A percentile compares a stretch with the other conserved stretches of the same genome.
Conservation (phyloP, 768 basidiomycete genomes). For the Suillus subaureus region DNA sequence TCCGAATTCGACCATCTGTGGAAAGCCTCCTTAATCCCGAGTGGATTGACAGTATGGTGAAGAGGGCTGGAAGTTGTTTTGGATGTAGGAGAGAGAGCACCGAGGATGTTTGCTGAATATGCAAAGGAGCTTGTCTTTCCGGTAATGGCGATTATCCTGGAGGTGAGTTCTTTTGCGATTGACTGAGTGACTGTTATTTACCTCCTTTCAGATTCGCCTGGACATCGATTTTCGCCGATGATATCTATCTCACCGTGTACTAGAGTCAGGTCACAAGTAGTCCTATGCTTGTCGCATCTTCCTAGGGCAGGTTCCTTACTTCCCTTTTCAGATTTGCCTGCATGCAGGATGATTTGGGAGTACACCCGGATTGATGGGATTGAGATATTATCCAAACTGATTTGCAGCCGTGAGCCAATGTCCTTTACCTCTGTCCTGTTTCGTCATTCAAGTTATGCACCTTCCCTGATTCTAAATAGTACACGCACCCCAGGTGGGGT, state of each 20-base stretch:
- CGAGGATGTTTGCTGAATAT: constrained; percentile 32
- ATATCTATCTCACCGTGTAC: background rate
- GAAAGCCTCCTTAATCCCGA: constrained; percentile 32
- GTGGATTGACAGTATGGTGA: constrained; percentile 34
- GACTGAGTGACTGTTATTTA: background rate
- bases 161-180: constrained; percentile 22
- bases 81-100: constrained; percentile 32
- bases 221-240: constrained; percentile 7
- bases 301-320: background rate
- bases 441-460: background rate
- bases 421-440: background rate
- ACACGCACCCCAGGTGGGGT: background rate
- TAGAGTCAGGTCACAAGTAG: background rate
- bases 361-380: background rate
- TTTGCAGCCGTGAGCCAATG: background rate
- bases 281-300: background rate
- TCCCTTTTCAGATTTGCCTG: background rate
- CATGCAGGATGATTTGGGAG: background rate
- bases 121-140: constrained; percentile 29
- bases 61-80: constrained; percentile 32
- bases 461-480: background rate
- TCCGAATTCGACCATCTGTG: constrained; percentile 34
- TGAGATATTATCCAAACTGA: background rate
- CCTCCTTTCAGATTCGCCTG: constrained; percentile 1
- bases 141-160: constrained; percentile 29